These are phyloP conservation scores for Chalciporus pseudorubinellus DNA, from an alignment of 768 basidiomycete genomes.

Conservation along the genomic window DNA sequence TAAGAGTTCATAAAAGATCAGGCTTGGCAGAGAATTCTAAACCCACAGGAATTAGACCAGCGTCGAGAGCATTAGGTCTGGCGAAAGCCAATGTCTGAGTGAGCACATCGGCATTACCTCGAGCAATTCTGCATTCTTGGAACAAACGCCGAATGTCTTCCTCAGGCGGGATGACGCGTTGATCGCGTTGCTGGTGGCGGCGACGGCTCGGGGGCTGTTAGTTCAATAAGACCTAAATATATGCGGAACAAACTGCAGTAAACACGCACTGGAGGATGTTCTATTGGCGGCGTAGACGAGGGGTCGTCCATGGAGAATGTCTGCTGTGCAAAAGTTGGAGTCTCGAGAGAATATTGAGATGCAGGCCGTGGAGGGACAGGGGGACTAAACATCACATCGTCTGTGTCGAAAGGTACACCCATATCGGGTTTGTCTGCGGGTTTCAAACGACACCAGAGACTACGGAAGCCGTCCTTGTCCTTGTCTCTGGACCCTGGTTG, in stretches of 20 bases:
- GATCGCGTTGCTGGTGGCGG: conserved; percentile 5
- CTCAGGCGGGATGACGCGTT: conserved; percentile 62
- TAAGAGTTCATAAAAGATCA: not conserved
- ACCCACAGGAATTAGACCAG: conserved; percentile 66
- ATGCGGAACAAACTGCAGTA: no score
- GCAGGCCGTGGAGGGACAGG: conserved; percentile 41
- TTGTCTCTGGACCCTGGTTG: conserved; percentile 26
- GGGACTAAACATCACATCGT: conserved; percentile 79
- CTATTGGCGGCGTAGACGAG: conserved; percentile 27
- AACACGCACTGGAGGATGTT: conserved; percentile 19
- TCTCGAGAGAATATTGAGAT: conserved; percentile 30
- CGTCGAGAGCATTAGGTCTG: conserved; percentile 64
- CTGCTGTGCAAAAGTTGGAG: conserved; percentile 41
- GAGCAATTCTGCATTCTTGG: conserved; percentile 82
- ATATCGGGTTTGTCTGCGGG: conserved; percentile 78
- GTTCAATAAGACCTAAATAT: not conserved
- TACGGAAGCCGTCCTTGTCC: conserved; percentile 56
- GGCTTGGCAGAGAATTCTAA: not conserved
- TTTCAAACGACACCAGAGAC: conserved; percentile 80
- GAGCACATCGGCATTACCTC: conserved; percentile 75
- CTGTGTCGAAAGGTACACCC: conserved; percentile 75
- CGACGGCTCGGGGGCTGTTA: conserved; percentile 14
- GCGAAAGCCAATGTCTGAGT: conserved; percentile 68
- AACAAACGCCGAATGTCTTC: conserved; percentile 83
- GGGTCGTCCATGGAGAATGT: conserved; percentile 29